These are phyloP conservation scores for Rubia tinctorum DNA, from an alignment of 305 asterid species.

Conservation along the genomic window DNA sequence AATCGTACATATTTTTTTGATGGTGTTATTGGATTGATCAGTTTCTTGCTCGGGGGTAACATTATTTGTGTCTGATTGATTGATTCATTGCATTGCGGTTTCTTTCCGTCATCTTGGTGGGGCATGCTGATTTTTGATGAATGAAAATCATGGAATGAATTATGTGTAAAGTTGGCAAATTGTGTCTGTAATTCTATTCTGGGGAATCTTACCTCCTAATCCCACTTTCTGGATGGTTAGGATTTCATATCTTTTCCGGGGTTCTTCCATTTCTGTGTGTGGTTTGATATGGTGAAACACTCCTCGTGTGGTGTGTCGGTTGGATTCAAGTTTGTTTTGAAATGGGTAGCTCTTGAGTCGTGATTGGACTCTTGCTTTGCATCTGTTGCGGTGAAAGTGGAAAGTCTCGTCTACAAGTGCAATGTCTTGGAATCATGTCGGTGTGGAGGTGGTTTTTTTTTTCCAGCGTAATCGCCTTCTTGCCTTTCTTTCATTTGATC, in stretches of 20 bases:
- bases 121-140: background rate
- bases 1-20: background rate
- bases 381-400: conserved; percentile 38
- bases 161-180: background rate
- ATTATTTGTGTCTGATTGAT: background rate
- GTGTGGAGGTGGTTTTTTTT: background rate
- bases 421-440: conserved; percentile 22
- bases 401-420: conserved; percentile 31
- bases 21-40: background rate
- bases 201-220: conserved; percentile 17
- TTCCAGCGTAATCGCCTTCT: background rate
- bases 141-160: background rate
- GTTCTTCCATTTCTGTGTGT: conserved; percentile 9
- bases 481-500: background rate
- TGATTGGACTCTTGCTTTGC: conserved; percentile 33
- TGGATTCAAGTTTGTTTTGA: background rate
- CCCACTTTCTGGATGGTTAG: conserved; percentile 3
- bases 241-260: conserved; percentile 10
- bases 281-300: conserved; percentile 1
- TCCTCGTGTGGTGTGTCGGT: background rate
- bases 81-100: background rate
- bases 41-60: background rate
- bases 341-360: conserved; percentile 9
- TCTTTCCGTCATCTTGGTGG: background rate
- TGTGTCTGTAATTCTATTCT: conserved; percentile 4